Evolutionary conservation across 2,329 filamentous ascomycete species (phyloP), one percentile per base, ranked within the genome.

Genomic region (Penicillium sp.): DNA sequence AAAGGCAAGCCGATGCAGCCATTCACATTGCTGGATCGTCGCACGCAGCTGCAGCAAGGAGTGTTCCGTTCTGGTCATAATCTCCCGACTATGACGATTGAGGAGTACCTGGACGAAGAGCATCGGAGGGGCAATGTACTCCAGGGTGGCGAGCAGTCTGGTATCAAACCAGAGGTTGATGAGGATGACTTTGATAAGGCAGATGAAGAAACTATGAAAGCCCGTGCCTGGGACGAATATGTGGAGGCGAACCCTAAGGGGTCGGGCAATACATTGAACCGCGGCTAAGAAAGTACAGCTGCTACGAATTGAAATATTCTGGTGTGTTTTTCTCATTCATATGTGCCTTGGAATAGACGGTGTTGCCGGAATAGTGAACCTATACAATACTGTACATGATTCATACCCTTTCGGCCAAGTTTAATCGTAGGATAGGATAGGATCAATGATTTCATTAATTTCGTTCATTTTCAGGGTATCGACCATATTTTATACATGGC

Each of bases 71-170:
- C 92, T 0, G 92, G 95, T 8, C 95, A 99, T 76, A 97, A 92
- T 78, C 81, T 99, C 61, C 95, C 95, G 0, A 98, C 95, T 3
- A 98, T 99, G 95, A 91, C 88, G 1, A 97, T 99, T 64, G 95
- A 99, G 70, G 95, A 99, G 80, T 99, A 98, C 73, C 83, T 99
- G 17, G 95, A 96, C 56, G 94, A 98, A 78, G 95, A 98, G 81
- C 86, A 86, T 73, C 85, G 86, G 68, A 84, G 91, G 65, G 95
- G 95, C 17, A 92, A 92, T 22, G 93, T 99, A 61, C 91, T 98
- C 59, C 91, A 97, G 40, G 68, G 68, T 73, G 95, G 93, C 19
- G 91, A 91, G 71, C 87, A 89, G 67, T 91, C 88, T 68, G 87
- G 85, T 17, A 80, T 87, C 28, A 83, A 84, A 65, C 86, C 88